phyloP scores from a whole-genome alignment of 1,139 yeast species.

The Candida mesenterica region DNA sequence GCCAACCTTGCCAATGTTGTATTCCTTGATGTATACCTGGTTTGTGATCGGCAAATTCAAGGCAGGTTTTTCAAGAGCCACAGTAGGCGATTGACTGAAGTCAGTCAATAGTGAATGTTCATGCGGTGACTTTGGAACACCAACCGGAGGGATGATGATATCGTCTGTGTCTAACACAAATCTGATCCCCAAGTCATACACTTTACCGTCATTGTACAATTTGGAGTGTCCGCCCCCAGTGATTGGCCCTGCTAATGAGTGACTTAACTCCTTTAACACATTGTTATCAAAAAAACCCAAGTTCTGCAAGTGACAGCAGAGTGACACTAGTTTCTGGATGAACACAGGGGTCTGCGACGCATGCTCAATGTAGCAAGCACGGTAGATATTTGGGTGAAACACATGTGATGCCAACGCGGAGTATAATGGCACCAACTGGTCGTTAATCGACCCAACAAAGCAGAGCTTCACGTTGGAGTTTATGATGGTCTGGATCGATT shows the following conservation, averaged over 20 bases:
- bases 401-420: slow-evolving; percentile 83
- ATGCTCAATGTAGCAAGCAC: slow-evolving; percentile 87
- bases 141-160: slow-evolving; percentile 38
- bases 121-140: too few species aligned
- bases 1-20: slow-evolving; percentile 59
- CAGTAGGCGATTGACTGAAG: too few species aligned
- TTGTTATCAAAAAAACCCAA: slow-evolving; percentile 72
- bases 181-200: slow-evolving; percentile 75
- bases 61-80: not conserved
- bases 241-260: slow-evolving; percentile 81
- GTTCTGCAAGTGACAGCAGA: slow-evolving; percentile 55
- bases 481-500: slow-evolving; percentile 63
- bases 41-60: slow-evolving; percentile 32
- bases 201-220: slow-evolving; percentile 81
- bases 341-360: slow-evolving; percentile 47
- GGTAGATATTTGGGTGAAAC: slow-evolving; percentile 82
- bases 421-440: slow-evolving; percentile 88
- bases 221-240: slow-evolving; percentile 95
- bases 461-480: slow-evolving; percentile 72
- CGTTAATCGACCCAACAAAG: slow-evolving; percentile 85
- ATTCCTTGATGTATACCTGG: slow-evolving; percentile 59
- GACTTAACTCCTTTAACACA: slow-evolving; percentile 76
- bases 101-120: too few species aligned
- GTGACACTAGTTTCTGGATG: slow-evolving; percentile 43
- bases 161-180: slow-evolving; percentile 77